Evolutionary conservation across 192 early-diverging fungal genomes (phyloP), one percentile per base, ranked within the genome.

Genomic region (Spizellomyces sp.): DNA sequence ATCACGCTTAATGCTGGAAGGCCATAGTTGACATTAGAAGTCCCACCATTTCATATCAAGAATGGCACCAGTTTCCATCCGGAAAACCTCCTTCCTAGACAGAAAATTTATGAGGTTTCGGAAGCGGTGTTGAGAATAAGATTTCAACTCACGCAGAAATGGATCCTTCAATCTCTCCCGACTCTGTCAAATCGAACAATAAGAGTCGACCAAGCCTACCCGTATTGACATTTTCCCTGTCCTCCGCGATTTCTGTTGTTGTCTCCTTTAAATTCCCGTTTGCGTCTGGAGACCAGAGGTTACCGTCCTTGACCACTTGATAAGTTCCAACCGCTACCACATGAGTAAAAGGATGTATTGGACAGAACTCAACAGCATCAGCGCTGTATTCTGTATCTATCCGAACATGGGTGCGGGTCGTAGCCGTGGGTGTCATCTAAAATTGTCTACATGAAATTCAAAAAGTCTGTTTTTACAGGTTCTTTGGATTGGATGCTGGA

Each of bases 351-450:
- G 15, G 59, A 17, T 50, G 5, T 21, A 76, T 43, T 5, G 85
- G 85, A 67, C 80, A 80, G 70, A 85, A 87, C 57, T 87, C 85
- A 44, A 84, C 79, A 45, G 79, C 48, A 68, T 87, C 85, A 9
- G 82, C 80, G 70, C 81, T 80, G 69, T 79, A 78, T n/a, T 75
- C 58, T 4, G 85, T 87, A 65, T 87, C 85, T 42, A 84, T 70
- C 3, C 69, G 71, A 36, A 62, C 58, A 14, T 72, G 62, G 10
- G 74, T 78, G 14, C 15, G 27, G 27, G 27, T 36, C 27, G 27
- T 36, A 36, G 3, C 27, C 27, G 27, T 36, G 27, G 27, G 3
- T 0, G 27, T 36, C 27, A 36, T 36, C 27, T 36, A 36, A 2
- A 36, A 36, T 36, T 2, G 27, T 36, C 27, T 36, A 36, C 27